phyloP scores from a whole-genome alignment of 305 asterid species.

The Fraxinus baroniana region DNA sequence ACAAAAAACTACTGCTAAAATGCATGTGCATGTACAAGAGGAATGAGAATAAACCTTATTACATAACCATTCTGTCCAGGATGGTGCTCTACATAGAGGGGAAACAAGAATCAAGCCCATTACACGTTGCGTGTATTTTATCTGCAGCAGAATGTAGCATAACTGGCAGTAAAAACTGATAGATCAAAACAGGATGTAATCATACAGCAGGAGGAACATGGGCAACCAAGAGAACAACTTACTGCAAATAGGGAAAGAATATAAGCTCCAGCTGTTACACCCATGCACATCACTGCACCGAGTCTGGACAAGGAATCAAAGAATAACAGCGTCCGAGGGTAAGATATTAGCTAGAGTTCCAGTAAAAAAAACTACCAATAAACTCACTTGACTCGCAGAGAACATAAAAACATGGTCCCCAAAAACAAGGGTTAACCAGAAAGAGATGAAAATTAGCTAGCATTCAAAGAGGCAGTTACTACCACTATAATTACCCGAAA shows the following conservation, averaged over 20 bases:
- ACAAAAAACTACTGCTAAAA: background rate
- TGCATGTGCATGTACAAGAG: background rate
- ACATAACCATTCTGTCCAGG: conserved; percentile 98
- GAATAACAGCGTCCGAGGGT: background rate
- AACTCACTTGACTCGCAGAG: background rate
- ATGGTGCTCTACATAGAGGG: conserved; percentile 86
- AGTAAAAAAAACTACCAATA: background rate
- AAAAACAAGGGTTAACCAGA: background rate
- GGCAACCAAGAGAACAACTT: conserved; percentile 32
- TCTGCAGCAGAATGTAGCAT: conserved; percentile 41
- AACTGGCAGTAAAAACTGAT: conserved; percentile 17
- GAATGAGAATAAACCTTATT: conserved; percentile 57
- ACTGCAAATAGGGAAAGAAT: conserved; percentile 86
- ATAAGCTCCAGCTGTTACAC: conserved; percentile 94
- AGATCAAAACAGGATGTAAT: conserved; percentile 11
- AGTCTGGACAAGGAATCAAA: conserved; percentile 49
- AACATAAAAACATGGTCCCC: background rate
- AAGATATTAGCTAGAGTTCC: background rate
- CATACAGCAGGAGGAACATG: background rate
- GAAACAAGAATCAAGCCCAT: conserved; percentile 91
- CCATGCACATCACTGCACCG: conserved; percentile 90
- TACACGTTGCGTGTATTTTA: conserved; percentile 69
- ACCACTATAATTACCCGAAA: conserved; percentile 39
- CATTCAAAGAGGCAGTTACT: background rate
- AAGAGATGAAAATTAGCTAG: background rate